phyloP scores from a whole-genome alignment of 2,329 filamentous ascomycete genomes.

The Penicillium brasilianum region DNA sequence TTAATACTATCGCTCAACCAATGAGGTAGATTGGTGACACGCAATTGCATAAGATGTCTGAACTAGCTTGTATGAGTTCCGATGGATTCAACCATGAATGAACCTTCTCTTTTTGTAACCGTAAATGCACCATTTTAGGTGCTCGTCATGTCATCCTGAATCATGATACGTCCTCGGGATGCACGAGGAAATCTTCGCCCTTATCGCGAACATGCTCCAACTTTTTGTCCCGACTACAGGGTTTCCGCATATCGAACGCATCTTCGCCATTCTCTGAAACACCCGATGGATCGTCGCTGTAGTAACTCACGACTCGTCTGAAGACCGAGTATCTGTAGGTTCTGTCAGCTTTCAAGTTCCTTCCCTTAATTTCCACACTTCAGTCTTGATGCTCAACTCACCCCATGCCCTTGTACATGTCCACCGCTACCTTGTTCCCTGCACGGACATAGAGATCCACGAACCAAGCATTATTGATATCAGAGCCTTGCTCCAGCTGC shows the following conservation, averaged over 20 bases:
- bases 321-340: constrained; percentile 73
- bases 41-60: not conserved
- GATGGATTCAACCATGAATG: not conserved
- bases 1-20: not conserved
- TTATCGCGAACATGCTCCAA: constrained; percentile 77
- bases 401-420: constrained; percentile 87
- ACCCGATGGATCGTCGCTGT: constrained; percentile 78
- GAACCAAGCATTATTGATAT: constrained; percentile 87
- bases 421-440: constrained; percentile 85
- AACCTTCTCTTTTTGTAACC: not conserved
- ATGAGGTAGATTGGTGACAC: not conserved
- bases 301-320: constrained; percentile 87
- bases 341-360: constrained; percentile 8
- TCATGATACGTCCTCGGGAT: constrained; percentile 78
- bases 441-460: constrained; percentile 92
- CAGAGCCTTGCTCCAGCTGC: constrained; percentile 79
- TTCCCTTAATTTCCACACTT: not conserved
- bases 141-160: not conserved
- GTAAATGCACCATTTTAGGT: not conserved
- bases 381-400: constrained; percentile 46
- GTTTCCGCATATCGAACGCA: constrained; percentile 96
- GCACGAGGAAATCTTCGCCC: constrained; percentile 78
- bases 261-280: constrained; percentile 70
- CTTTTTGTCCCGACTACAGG: constrained; percentile 78
- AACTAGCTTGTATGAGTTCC: not conserved